Percentiles rank a stretch among this genome's conserved stretches.
Evolutionary conservation across 176 grass and related monocot genomes (phyloP).

Genomic region (Phoenix dactylifera): DNA sequence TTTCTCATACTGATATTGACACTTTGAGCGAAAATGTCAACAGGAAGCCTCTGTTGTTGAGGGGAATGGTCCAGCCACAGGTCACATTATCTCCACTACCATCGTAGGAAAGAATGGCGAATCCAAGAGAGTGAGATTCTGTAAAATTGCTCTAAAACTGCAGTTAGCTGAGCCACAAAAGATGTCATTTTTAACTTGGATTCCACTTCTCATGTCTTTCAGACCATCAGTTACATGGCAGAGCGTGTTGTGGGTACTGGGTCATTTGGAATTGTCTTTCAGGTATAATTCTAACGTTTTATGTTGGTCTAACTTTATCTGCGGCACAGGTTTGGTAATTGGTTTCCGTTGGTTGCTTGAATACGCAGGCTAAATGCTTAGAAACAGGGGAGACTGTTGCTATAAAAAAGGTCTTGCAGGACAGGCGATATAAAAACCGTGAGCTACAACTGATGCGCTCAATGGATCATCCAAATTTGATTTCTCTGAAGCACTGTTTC

Average conservation of each 20-base stretch:
- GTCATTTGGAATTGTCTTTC: constrained; percentile 84
- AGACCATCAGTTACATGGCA: constrained; percentile 96
- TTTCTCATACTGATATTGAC: constrained; percentile 15
- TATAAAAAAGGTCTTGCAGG: constrained; percentile 95
- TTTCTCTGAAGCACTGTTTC: constrained; percentile 92
- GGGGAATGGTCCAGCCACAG: constrained; percentile 53
- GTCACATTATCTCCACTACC: constrained; percentile 88
- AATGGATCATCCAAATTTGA: constrained; percentile 87
- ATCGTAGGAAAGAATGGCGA: constrained; percentile 92
- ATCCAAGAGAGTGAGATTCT: constrained; percentile 55
- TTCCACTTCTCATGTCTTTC: constrained; percentile 7
- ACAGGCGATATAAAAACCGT: constrained; percentile 89
- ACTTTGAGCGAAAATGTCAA: constrained; percentile 11
- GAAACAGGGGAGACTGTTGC: constrained; percentile 83
- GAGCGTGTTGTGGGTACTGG: constrained; percentile 85
- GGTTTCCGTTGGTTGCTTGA: not conserved
- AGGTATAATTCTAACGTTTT: constrained; percentile 25
- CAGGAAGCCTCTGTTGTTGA: constrained; percentile 39
- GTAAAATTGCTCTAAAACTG: not conserved
- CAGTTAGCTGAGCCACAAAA: too few relatives aligned
- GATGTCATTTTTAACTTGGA: constrained; percentile 9
- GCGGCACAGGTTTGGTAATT: not conserved
- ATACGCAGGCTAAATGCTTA: constrained; percentile 75
- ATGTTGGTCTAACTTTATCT: not conserved
- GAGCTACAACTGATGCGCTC: constrained; percentile 87